A percentile compares a stretch with the other conserved stretches of the same genome.
Evolutionary conservation across 257 asterid species (phyloP).

Genomic region (Fraxinus anomala): DNA sequence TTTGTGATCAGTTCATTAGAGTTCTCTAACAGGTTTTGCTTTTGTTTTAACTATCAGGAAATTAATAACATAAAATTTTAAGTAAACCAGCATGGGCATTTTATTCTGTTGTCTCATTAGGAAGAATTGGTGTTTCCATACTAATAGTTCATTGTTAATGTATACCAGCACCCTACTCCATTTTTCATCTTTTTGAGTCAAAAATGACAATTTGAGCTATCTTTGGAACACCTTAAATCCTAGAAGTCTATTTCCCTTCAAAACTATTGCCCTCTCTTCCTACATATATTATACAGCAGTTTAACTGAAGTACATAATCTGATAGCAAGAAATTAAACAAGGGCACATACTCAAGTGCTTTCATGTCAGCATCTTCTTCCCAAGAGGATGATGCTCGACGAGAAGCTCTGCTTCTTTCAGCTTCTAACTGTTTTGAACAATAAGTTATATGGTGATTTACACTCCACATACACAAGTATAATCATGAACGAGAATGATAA

Average conservation of each 20-base stretch:
- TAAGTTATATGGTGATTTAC: constrained; percentile 22
- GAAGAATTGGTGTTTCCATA: not conserved
- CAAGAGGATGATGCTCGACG: constrained; percentile 93
- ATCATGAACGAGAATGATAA: not conserved
- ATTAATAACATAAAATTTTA: not conserved
- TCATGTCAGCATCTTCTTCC: constrained; percentile 96
- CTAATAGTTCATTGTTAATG: not conserved
- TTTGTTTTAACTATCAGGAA: not conserved
- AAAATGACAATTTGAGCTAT: not conserved
- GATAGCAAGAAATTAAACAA: constrained; percentile 18
- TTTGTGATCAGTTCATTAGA: not conserved
- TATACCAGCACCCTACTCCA: not conserved
- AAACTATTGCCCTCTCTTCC: not conserved
- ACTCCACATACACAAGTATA: constrained; percentile 11
- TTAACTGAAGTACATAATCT: not conserved
- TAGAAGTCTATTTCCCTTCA: not conserved
- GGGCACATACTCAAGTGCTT: constrained; percentile 85
- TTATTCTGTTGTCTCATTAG: not conserved
- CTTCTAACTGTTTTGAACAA: constrained; percentile 66
- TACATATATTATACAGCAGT: not conserved
- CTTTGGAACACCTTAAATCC: not conserved
- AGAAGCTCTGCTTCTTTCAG: constrained; percentile 76
- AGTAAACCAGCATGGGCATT: not conserved
- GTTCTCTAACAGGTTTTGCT: not conserved
- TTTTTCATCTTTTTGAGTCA: not conserved